These are phyloP conservation scores for Zanthoxylum bungeanum DNA, from an alignment of 345 rosid species.

Conservation along the genomic window DNA sequence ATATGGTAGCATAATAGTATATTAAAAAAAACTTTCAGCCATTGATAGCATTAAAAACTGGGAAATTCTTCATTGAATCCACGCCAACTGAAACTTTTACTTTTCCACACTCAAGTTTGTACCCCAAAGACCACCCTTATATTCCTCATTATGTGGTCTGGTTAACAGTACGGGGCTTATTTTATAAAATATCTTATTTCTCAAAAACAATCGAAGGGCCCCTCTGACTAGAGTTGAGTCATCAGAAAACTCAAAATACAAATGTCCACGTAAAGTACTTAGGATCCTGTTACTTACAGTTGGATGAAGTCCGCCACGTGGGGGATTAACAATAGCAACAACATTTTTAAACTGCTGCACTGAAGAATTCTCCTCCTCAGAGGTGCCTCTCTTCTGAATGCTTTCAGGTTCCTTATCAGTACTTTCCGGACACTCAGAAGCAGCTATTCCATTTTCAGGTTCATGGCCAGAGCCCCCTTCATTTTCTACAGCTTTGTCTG, in stretches of 20 bases:
- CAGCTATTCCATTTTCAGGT: conserved; percentile 27
- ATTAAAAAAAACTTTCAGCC: not conserved
- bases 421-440: conserved; percentile 24
- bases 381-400: conserved; percentile 28
- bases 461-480: conserved; percentile 32
- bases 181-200: not conserved
- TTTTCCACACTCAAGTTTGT: not conserved
- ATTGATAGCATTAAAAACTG: not conserved
- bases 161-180: not conserved
- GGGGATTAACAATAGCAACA: conserved; percentile 98
- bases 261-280: not conserved
- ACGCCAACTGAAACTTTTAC: not conserved
- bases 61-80: not conserved
- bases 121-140: not conserved
- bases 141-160: not conserved
- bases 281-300: conserved; percentile 42
- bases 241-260: not conserved
- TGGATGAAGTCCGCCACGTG: conserved; percentile 90
- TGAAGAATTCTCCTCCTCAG: conserved; percentile 32
- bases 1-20: not conserved
- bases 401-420: conserved; percentile 33
- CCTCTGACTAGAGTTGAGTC: not conserved
- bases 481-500: conserved; percentile 15
- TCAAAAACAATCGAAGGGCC: not conserved
- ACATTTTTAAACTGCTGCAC: conserved; percentile 58